These are phyloP conservation scores for Somion occarium DNA, from an alignment of 1,284 basidiomycete genomes.

Conservation along the genomic window DNA sequence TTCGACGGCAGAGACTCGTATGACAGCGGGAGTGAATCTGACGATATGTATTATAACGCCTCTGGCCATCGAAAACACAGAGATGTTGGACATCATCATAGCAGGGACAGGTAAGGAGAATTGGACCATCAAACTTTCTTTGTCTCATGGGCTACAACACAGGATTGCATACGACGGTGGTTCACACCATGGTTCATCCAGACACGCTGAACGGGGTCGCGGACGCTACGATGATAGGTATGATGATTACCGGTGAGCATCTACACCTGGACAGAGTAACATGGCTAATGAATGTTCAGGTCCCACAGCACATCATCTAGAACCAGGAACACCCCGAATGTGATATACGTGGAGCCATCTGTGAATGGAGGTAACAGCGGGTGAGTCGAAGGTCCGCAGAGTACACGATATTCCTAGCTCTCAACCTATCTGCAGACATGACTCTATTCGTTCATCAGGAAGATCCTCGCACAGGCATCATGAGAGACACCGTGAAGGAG, in stretches of 20 bases:
- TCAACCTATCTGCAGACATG: too few relatives aligned
- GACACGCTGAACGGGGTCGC: background rate
- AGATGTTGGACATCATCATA: background rate
- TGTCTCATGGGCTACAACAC: background rate
- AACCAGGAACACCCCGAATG: background rate
- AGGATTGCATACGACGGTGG: background rate
- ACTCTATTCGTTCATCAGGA: too few relatives aligned
- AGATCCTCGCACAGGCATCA: background rate
- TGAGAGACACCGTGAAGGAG: background rate
- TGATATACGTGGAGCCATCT: constrained; percentile 6
- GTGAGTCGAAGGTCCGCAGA: background rate
- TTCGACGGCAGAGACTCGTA: background rate
- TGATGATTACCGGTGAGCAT: background rate
- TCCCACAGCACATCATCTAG: background rate
- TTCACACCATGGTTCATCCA: background rate
- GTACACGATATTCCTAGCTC: too few relatives aligned
- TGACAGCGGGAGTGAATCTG: background rate
- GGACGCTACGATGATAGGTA: background rate
- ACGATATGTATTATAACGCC: background rate
- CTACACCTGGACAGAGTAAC: too few relatives aligned
- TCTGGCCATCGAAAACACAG: background rate
- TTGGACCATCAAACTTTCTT: too few relatives aligned
- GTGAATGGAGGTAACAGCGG: background rate
- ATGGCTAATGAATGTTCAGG: too few relatives aligned
- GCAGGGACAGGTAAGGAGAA: background rate